These are phyloP conservation scores for Vanderwaltozyma polyspora DNA, from an alignment of 805 yeast species.

Conservation along the genomic window DNA sequence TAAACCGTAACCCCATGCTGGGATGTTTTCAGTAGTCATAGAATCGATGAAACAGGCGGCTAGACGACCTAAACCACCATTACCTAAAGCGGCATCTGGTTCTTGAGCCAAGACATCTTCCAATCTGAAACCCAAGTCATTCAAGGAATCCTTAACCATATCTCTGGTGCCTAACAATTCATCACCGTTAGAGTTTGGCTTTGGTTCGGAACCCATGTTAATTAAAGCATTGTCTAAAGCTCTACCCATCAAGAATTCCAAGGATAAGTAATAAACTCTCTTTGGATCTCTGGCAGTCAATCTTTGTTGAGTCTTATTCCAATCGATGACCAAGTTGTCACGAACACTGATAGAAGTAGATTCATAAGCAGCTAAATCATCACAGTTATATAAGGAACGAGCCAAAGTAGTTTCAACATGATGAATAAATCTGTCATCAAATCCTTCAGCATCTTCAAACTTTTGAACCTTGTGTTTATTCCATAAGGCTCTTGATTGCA, in stretches of 20 bases:
- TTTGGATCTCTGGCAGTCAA: slow-evolving; percentile 77
- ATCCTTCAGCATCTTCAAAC: slow-evolving; percentile 39
- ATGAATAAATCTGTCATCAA: slow-evolving; percentile 59
- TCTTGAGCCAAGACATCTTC: slow-evolving; percentile 80
- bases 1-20: slow-evolving; percentile 95
- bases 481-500: slow-evolving; percentile 70
- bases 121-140: slow-evolving; percentile 73
- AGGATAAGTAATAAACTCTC: slow-evolving; percentile 74
- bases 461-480: slow-evolving; percentile 49
- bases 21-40: slow-evolving; percentile 70
- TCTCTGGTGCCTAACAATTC: slow-evolving; percentile 31
- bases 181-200: slow-evolving; percentile 5
- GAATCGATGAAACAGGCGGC: slow-evolving; percentile 94
- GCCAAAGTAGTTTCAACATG: slow-evolving; percentile 89
- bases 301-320: slow-evolving; percentile 89
- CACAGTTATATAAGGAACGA: slow-evolving; percentile 87
- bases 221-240: slow-evolving; percentile 90
- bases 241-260: slow-evolving; percentile 89
- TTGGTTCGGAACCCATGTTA: slow-evolving; percentile 56
- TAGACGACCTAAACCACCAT: slow-evolving; percentile 89
- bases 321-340: slow-evolving; percentile 69
- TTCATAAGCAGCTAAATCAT: slow-evolving; percentile 83
- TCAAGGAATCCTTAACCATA: slow-evolving; percentile 42
- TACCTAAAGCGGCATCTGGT: slow-evolving; percentile 91
- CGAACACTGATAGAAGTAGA: slow-evolving; percentile 73